Conservation (phyloP, 306 rosid species). For the Dalbergia oliveri region DNA sequence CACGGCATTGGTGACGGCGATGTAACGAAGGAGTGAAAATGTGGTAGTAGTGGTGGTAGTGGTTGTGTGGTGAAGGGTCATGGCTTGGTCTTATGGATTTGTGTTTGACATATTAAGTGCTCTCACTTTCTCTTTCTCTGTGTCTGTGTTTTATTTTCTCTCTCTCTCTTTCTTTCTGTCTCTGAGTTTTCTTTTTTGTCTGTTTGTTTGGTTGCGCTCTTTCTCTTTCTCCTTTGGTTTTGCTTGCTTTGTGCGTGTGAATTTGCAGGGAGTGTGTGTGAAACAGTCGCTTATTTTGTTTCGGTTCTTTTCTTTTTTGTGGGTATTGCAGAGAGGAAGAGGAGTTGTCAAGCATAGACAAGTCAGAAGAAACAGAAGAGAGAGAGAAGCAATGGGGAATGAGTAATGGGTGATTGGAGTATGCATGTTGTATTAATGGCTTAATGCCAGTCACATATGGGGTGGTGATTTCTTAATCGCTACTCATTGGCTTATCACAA, state of each 20-base stretch:
- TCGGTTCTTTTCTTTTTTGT: background rate
- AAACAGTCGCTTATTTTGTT: conserved; percentile 20
- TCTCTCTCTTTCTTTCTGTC: conserved; percentile 15
- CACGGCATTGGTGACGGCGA: conserved; percentile 45
- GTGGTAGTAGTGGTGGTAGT: background rate
- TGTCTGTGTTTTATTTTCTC: background rate
- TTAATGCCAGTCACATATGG: background rate
- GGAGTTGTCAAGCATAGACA: conserved; percentile 45
- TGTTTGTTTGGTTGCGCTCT: conserved; percentile 20
- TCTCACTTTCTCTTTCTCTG: background rate
- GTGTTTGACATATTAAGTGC: conserved; percentile 44
- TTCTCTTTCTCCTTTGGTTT: background rate
- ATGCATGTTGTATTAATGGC: background rate
- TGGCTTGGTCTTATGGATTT: conserved; percentile 48
- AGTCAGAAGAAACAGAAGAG: conserved; percentile 12
- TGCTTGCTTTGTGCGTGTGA: conserved; percentile 13
- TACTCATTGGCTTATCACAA: background rate
- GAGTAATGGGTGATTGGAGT: background rate
- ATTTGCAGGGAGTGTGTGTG: conserved; percentile 27
- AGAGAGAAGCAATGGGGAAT: background rate
- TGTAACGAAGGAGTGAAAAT: background rate
- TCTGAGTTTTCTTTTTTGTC: conserved; percentile 43
- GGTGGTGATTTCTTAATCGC: background rate
- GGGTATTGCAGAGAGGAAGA: conserved; percentile 30
- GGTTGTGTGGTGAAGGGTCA: conserved; percentile 38